These are phyloP conservation scores for Syzygium aromaticum DNA, from an alignment of 345 rosid genomes.

Conservation along the genomic window DNA sequence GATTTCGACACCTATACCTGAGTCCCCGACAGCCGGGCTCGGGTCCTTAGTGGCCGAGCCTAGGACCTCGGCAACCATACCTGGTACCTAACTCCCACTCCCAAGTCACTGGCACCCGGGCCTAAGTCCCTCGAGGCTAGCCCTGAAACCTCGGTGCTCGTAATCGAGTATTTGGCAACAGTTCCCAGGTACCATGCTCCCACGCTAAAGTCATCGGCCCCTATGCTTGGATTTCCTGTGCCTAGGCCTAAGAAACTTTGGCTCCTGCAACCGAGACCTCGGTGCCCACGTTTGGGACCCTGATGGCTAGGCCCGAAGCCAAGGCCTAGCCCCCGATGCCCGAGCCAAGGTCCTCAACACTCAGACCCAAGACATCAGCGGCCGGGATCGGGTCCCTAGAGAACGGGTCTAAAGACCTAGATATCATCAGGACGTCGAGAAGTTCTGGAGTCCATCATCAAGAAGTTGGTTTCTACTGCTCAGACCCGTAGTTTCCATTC, in stretches of 20 bases:
- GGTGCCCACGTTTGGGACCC: background rate
- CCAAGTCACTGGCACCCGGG: background rate
- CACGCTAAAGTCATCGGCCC: rapidly evolving
- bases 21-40: rapidly evolving
- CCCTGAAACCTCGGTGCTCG: background rate
- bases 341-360: background rate
- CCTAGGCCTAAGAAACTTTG: background rate
- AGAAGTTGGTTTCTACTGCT: background rate
- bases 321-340: background rate
- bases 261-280: background rate
- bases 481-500: background rate
- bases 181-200: background rate
- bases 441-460: background rate
- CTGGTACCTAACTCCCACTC: rapidly evolving
- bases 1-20: background rate
- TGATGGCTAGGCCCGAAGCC: background rate
- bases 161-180: background rate
- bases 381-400: rapidly evolving
- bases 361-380: background rate
- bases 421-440: background rate
- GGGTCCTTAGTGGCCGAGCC: background rate
- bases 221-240: rapidly evolving
- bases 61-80: background rate
- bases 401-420: background rate
- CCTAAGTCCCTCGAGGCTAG: background rate